Evolutionary conservation across 495 filamentous ascomycete genomes (phyloP), one percentile per base, ranked within the genome.

Genomic region (Trichodelitschia bisporula): DNA sequence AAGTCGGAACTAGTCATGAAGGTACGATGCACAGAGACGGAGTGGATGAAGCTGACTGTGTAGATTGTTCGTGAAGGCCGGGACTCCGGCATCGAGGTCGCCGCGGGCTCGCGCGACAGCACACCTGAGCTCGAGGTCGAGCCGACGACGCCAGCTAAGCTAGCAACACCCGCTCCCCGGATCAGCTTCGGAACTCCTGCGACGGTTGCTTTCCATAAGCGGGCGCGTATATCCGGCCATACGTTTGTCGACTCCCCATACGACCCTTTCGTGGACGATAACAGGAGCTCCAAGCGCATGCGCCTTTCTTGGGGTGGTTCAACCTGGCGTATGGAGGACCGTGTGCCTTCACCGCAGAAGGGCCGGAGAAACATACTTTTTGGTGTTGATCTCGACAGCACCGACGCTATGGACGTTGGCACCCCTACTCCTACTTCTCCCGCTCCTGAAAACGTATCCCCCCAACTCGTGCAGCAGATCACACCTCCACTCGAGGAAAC

Each of bases 151-250:
- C 9, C 27, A 8, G 27, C 27, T 10, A 9, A 6, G 6, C 9
- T 29, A 8, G 27, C 27, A 16, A 8, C 9, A 10, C 9, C 6
- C 6, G 8, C 8, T 29, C 6, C 16, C 15, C 9, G 8, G 6
- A 15, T 6, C 9, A 29, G 27, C 8, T 29, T 8, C 21, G 27
- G 16, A 6, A 39, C 30, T 42, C 86, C 66, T 57, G 53, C 60
- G 14, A 86, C 82, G 3, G 79, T 80, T 3, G 76, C 74, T 4
- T 86, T 89, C 37, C 40, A 77, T 13, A 77, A 69, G 39, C 56
- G 69, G 15, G 53, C 58, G 12, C 58, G 72, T 26, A 46, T 65
- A 3, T 75, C 68, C 1, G 66, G 64, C 34, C 65, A 64, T 0
- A 58, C 61, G 1, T 46, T 70, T 0, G 57, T 67, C 14, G 60